Evolutionary conservation across 495 filamentous ascomycete species (phyloP).

Genomic region (Xylaria cubensis): DNA sequence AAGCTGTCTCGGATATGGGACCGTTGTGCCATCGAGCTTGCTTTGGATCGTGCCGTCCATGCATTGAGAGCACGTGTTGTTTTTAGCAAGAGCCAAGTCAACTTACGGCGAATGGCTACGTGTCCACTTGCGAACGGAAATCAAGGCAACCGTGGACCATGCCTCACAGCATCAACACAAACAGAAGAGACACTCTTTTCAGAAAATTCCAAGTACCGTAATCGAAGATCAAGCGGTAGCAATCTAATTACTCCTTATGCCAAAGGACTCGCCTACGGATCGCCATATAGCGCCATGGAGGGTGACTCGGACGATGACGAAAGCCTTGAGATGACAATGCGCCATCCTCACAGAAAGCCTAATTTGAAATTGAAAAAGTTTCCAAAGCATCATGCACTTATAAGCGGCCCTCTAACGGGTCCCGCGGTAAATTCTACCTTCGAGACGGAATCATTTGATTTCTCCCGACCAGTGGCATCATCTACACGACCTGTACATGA

Average conservation of each 20-base stretch:
- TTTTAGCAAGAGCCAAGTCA: slow-evolving; percentile 76
- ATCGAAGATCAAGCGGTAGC: slow-evolving; percentile 40
- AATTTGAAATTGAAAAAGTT: slow-evolving; percentile 42
- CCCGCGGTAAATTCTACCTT: slow-evolving; percentile 30
- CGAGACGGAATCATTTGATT: slow-evolving; percentile 40
- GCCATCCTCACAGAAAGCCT: slow-evolving; percentile 28
- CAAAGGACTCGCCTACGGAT: slow-evolving; percentile 24
- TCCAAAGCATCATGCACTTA: slow-evolving; percentile 36
- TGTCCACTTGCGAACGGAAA: slow-evolving; percentile 28
- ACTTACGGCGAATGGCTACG: slow-evolving; percentile 59
- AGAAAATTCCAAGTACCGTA: slow-evolving; percentile 32
- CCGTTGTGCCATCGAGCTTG: slow-evolving; percentile 84
- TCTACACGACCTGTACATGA: not conserved
- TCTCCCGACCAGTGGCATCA: slow-evolving; percentile 43
- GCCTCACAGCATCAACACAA: slow-evolving; percentile 22
- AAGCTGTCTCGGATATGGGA: slow-evolving; percentile 82
- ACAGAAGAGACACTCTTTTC: slow-evolving; percentile 11
- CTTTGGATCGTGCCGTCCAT: slow-evolving; percentile 83
- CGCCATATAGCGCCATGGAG: slow-evolving; percentile 41
- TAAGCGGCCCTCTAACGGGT: slow-evolving; percentile 32
- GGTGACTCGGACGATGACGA: slow-evolving; percentile 52
- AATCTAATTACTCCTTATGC: slow-evolving; percentile 29
- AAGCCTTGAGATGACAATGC: slow-evolving; percentile 46
- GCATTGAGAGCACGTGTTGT: slow-evolving; percentile 75
- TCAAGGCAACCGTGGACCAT: slow-evolving; percentile 17